Evolutionary conservation across 2,329 filamentous ascomycete genomes (phyloP), one percentile per base, ranked within the genome.

Genomic region (Aschersonia sp.): DNA sequence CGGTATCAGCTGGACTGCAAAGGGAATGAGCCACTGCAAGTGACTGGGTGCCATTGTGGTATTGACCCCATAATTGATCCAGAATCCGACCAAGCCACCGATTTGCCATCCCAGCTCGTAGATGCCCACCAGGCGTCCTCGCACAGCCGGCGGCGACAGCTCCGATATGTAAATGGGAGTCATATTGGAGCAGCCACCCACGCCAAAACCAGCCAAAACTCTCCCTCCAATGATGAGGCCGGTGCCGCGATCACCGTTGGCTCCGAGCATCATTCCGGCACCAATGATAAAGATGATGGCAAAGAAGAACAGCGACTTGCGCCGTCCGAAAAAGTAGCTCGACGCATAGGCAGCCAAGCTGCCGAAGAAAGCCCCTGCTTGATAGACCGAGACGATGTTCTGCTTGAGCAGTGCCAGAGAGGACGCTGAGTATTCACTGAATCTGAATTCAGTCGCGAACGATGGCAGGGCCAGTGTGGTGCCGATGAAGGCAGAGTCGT

Each of bases 301-400:
- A 39, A 55, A 56, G 41, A 53, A 42, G 49, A 55, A 46, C 6
- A 56, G 50, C 2, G 54, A 49, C 30, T 48, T 52, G 37, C 55
- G 55, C 9, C 55, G 50, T 9, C 55, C 55, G 12, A 54, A 43
- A 33, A 45, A 47, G 30, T 55, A 50, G 44, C 54, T 54, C 39
- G 52, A 22, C 22, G 47, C 55, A 10, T 52, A 52, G 30, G 55
- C 55, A 1, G 51, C 49, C 39, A 55, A 49, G 46, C 52, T 53
- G 31, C 55, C 55, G 44, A 55, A 54, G 46, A 56, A 55, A 22
- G 53, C 55, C 6, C 55, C 55, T 4, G 55, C 55, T 63, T 90
- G 86, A 66, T 87, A 89, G 47, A 83, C 76, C 30, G 82, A 87
- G 46, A 88, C 85, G 51, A 89, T 87, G 61, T 89, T 90, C 56